A percentile compares a stretch with the other conserved stretches of the same genome.
Conservation (phyloP, 345 rosid species). For the Ricinus communis region DNA sequence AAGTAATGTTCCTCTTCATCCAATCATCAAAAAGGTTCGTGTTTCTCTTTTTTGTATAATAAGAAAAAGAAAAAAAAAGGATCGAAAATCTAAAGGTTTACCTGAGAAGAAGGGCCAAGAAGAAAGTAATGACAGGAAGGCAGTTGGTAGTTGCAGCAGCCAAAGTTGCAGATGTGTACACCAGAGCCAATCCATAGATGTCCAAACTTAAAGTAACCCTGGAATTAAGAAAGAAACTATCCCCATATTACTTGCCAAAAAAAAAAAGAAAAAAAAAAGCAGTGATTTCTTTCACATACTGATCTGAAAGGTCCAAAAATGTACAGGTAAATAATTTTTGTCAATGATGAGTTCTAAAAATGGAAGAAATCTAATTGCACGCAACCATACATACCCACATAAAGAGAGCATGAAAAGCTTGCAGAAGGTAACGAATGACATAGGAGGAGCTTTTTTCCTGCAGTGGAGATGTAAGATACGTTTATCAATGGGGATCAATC, state of each 20-base stretch:
- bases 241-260: no score
- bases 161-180: slow-evolving; percentile 75
- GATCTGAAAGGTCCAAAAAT: no score
- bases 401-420: slow-evolving; percentile 76
- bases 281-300: no score
- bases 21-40: not conserved
- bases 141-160: slow-evolving; percentile 83
- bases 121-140: slow-evolving; percentile 89
- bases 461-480: not conserved
- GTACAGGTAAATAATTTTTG: no score
- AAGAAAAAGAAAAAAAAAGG: no score
- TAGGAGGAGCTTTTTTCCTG: slow-evolving; percentile 74
- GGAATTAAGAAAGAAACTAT: not conserved
- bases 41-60: no score
- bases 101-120: slow-evolving; percentile 80
- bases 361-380: not conserved
- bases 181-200: slow-evolving; percentile 64
- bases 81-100: no score
- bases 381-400: slow-evolving; percentile 49
- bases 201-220: slow-evolving; percentile 69
- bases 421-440: slow-evolving; percentile 62
- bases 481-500: not conserved
- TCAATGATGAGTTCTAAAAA: not conserved
- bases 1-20: not conserved
- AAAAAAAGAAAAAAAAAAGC: not conserved